Percentiles rank a stretch among this genome's conserved stretches.
Evolutionary conservation across 2,329 filamentous ascomycete genomes (phyloP).

Genomic region (Sphaceloma murrayae): DNA sequence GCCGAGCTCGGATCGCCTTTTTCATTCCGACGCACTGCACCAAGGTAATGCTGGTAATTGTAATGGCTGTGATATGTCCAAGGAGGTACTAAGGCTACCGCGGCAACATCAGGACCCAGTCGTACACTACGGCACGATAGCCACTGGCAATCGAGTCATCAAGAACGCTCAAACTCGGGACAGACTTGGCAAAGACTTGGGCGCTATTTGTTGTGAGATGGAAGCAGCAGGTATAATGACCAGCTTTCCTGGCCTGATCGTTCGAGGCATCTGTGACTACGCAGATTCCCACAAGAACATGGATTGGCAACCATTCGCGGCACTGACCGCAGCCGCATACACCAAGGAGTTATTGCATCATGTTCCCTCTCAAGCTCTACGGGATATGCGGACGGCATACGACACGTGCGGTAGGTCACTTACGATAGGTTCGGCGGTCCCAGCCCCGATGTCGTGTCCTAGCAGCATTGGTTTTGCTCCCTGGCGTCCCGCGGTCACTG

Average conservation of each 20-base stretch:
- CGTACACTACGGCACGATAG: constrained; percentile 33
- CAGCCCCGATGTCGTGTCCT: no score
- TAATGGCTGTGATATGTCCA: neutral
- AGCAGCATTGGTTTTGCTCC: no score
- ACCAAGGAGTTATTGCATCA: constrained; percentile 19
- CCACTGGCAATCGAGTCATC: constrained; percentile 29
- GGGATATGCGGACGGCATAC: neutral
- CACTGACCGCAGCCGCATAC: constrained; percentile 21
- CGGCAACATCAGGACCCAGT: constrained; percentile 18
- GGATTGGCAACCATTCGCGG: constrained; percentile 22
- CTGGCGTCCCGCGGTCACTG: neutral
- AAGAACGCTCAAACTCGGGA: constrained; percentile 11
- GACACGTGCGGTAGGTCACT: neutral
- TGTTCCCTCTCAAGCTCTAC: neutral
- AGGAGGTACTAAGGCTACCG: neutral
- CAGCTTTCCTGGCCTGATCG: constrained; percentile 21
- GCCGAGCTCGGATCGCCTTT: neutral
- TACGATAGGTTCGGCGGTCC: no score
- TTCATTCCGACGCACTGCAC: neutral
- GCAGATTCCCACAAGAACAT: constrained; percentile 24
- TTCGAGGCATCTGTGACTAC: constrained; percentile 24
- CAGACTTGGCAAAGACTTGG: constrained; percentile 17
- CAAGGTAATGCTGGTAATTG: neutral
- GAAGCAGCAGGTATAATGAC: constrained; percentile 18
- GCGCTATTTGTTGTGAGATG: constrained; percentile 18